Percentiles rank a stretch among this genome's conserved stretches.
These are phyloP conservation scores for Spatholobus suberectus DNA, from an alignment of 306 rosid species.

Conservation along the genomic window DNA sequence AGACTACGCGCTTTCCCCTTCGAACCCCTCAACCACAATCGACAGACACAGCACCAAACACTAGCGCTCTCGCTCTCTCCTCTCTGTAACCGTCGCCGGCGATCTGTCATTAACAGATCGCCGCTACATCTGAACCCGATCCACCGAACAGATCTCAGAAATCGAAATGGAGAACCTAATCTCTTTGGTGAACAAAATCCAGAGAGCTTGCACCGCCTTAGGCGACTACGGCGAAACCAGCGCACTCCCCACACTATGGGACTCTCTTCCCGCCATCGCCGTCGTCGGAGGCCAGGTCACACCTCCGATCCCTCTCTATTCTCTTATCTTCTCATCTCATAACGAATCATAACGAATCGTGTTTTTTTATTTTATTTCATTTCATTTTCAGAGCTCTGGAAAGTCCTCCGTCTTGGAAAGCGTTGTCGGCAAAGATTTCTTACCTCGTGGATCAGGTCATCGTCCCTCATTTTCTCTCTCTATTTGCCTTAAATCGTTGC, in stretches of 20 bases:
- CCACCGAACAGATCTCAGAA: conserved; percentile 29
- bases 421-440: conserved; percentile 95
- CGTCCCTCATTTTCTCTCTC: not conserved
- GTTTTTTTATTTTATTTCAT: no score
- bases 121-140: not conserved
- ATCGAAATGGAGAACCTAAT: conserved; percentile 81
- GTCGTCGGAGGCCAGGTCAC: conserved; percentile 97
- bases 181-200: conserved; percentile 90
- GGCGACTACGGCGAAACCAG: conserved; percentile 93
- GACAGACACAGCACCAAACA: conserved; percentile 33
- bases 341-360: not conserved
- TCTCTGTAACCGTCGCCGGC: conserved; percentile 38
- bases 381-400: conserved; percentile 83
- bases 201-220: conserved; percentile 95
- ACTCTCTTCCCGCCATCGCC: conserved; percentile 92
- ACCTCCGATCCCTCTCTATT: conserved; percentile 39
- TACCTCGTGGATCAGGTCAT: conserved; percentile 98
- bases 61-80: not conserved
- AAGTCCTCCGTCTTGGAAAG: conserved; percentile 96
- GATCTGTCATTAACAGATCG: conserved; percentile 3
- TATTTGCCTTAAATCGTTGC: not conserved
- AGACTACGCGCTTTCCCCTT: conserved; percentile 31
- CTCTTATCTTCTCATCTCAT: not conserved
- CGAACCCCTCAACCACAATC: conserved; percentile 16
- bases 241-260: conserved; percentile 96